Evolutionary conservation across 331 rosid genomes (phyloP), one percentile per base, ranked within the genome.

Genomic region (Cucumis variabilis): DNA sequence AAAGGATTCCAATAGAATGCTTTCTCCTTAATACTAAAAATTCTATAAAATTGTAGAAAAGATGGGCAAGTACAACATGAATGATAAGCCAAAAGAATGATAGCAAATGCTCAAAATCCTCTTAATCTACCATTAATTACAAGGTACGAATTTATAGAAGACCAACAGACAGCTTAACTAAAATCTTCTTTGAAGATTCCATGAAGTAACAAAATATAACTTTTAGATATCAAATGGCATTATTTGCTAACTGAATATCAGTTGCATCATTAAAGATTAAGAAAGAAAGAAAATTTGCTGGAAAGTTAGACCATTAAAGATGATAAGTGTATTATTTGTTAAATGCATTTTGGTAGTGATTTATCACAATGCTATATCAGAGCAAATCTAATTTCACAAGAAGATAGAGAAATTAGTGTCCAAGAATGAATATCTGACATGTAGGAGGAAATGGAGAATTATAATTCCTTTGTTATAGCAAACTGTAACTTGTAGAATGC

Each of bases 301-400:
- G n/a, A n/a, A n/a, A n/a, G n/a, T n/a, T n/a, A n/a, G n/a, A n/a
- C n/a, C n/a, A n/a, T n/a, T n/a, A n/a, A n/a, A 33, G 37, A 33
- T 33, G 37, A 13, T 80, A 81, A 25, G 20, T 8, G 20, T 30
- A 81, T n/a, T 24, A 51, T 30, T 55, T 55, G 53, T 51, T 60
- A 28, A 60, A 60, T 82, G 70, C 72, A 62, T 82, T 30, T 30
- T 50, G 55, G 11, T 48, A n/a, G 82, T 9, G 55, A 27, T 23
- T n/a, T 48, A 25, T 25, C 83, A 66, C 44, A 78, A 25, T 50
- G 21, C n/a, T 24, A 78, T 78, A 8, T 78, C 63, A 51, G 20
- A 80, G 51, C 27, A 80, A 27, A 80, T 80, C 69, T 9, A 80
- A 80, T 55, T 58, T 80, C 68, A 80, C 16, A 60, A 80, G 67